A percentile compares a stretch with the other conserved stretches of the same genome.
Evolutionary conservation across 2,329 filamentous ascomycete genomes (phyloP).

Genomic region (Ceratocystis papillata): DNA sequence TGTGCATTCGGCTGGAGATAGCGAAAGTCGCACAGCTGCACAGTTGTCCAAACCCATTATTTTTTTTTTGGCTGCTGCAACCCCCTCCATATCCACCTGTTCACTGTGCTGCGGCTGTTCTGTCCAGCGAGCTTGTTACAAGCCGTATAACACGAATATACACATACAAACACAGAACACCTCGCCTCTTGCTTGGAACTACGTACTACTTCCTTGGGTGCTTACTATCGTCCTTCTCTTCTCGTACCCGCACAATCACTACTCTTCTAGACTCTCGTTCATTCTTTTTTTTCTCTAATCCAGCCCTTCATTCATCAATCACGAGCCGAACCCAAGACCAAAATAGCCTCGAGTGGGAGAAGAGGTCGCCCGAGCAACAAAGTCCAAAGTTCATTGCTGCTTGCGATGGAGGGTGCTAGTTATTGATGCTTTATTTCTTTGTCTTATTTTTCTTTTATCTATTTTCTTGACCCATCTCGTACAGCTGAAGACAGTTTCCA

Average conservation of each 20-base stretch:
- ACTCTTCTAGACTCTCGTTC: constrained; percentile 1
- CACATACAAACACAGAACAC: background rate
- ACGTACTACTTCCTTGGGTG: background rate
- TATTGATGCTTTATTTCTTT: constrained; percentile 11
- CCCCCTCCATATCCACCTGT: background rate
- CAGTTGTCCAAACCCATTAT: background rate
- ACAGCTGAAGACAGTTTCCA: background rate
- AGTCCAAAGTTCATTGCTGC: background rate
- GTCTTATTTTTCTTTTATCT: background rate
- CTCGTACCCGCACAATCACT: constrained; percentile 5
- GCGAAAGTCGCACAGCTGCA: constrained; percentile 9
- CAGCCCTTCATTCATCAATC: background rate
- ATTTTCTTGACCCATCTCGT: background rate
- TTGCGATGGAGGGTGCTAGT: constrained; percentile 1
- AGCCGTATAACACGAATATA: background rate
- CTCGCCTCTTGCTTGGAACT: background rate
- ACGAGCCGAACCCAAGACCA: background rate
- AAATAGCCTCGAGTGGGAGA: constrained; percentile 1
- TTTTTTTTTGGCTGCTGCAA: background rate
- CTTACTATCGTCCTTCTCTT: constrained; percentile 4
- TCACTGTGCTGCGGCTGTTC: background rate
- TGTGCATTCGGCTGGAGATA: constrained; percentile 10
- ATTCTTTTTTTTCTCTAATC: background rate
- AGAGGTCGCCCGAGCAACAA: constrained; percentile 9
- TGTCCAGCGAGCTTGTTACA: background rate